These are phyloP conservation scores for Pseudonectria buxi DNA, from an alignment of 2,329 filamentous ascomycete genomes.

Conservation along the genomic window DNA sequence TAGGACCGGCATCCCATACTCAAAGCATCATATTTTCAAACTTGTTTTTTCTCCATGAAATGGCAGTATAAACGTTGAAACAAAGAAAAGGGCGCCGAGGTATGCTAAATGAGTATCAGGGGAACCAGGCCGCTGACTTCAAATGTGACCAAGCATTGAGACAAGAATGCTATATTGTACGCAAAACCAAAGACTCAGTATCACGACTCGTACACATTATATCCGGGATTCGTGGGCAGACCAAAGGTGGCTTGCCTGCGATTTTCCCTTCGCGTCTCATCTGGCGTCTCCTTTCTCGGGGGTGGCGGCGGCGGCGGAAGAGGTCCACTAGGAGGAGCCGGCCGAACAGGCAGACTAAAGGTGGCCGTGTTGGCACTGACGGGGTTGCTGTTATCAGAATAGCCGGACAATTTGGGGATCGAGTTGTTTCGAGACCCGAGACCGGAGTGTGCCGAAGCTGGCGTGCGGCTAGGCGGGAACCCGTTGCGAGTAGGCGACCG, in stretches of 20 bases:
- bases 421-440: constrained; percentile 49
- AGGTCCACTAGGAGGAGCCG: constrained; percentile 51
- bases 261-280: constrained; percentile 45
- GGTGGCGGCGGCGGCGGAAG: constrained; percentile 58
- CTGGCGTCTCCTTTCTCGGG: constrained; percentile 48
- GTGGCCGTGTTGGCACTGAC: constrained; percentile 42
- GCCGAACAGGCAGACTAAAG: constrained; percentile 59
- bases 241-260: constrained; percentile 50
- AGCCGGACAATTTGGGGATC: constrained; percentile 40
- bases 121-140: constrained; percentile 11
- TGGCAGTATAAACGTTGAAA: constrained; percentile 6
- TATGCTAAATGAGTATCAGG: constrained; percentile 26
- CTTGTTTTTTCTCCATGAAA: too few species aligned
- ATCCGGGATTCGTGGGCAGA: constrained; percentile 36
- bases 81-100: constrained; percentile 26
- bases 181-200: too few species aligned
- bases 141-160: constrained; percentile 11
- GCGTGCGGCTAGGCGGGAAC: constrained; percentile 37
- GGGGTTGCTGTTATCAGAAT: constrained; percentile 31
- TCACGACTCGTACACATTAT: constrained; percentile 21
- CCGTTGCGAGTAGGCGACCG: constrained; percentile 49
- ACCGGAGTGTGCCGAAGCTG: constrained; percentile 39
- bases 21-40: too few species aligned
- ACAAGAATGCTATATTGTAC: constrained; percentile 1
- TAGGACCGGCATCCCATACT: too few species aligned